Base-by-base conservation (phyloP, 2,329 filamentous ascomycete genomes). In the Diaporthe sp. region DNA sequence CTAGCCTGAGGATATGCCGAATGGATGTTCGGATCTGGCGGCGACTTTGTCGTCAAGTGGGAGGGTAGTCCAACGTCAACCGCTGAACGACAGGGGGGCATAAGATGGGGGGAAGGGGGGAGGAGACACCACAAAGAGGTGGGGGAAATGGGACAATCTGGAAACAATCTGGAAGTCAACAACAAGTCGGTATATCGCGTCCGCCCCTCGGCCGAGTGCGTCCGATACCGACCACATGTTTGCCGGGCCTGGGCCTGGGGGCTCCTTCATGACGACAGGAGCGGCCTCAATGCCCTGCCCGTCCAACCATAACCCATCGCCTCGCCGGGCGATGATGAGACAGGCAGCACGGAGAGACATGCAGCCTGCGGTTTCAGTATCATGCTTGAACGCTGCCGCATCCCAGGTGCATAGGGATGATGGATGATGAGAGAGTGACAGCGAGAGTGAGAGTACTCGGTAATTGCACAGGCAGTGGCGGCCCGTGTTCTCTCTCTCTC, bases 291-390 rank as follows among this genome's bases (percentile, higher is more conserved):
- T 55, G 28, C 33, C 9, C 28, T 33, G 52, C 28, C 28, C 60
- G 19, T 42, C 60, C 60, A 64, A 64, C 60, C 45, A 25, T 9
- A 52, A 7, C 28, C 22, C 25, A n/a, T 50, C n/a, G 40, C n/a
- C 42, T 47, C 17, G 28, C 19, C 28, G 30, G 38, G 38, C 12
- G 33, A 38, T 47, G 28, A 35, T 45, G 38, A 71, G 68, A 71
- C 57, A 38, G 45, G 30, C 42, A 52, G 45, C 7, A 50, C 42
- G 28, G 69, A 58, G 52, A 71, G 69, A 71, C 69, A 71, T 71
- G 69, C 69, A 71, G 30, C 17, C 55, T 71, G 69, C 42, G 58
- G 69, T 71, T 71, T 71, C 69, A 71, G 42, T 50, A 10, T 60
- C 55, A 42, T 38, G 55, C 55, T 58, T 60, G 28, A 67, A 67